Base-by-base conservation (phyloP, 495 filamentous ascomycete species). In the Symbiotaphrina buchneri region DNA sequence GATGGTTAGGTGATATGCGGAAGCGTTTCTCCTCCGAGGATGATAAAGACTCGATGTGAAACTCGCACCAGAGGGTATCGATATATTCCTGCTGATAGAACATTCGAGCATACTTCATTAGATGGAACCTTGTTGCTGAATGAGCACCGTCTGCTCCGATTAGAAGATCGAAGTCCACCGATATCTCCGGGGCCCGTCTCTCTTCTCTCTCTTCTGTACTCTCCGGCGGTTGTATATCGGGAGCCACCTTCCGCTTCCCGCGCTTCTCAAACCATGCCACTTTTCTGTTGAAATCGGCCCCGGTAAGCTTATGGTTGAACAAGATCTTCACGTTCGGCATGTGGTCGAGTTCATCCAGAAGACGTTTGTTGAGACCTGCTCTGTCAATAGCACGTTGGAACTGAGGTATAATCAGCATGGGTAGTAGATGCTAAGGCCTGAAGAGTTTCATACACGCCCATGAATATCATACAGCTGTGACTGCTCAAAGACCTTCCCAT, bases 131-230 rank as follows among this genome's bases (percentile, higher is more conserved):
- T 3, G 78, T 67, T 25, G 81, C 68, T 0, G 84, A 94, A 53
- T 95, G 87, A 0, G 87, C 90, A 4, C 87, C 87, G 44, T 99
- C 87, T 18, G 84, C 82, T n/a, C 87, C 87, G 20, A 99, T 77
- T 41, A 95, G 65, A 37, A 84, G 66, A 52, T 99, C 85, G 39
- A 92, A 92, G n/a, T 54, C 41, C 6, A 87, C 61, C 40, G 85
- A 68, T 21, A 87, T 61, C 39, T 83, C 71, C 13, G 17, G 22
- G 26, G 21, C 18, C 50, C 41, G 31, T 44, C 25, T 31, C 49
- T 33, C 22, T 10, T 41, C 22, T 7, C 8, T 25, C 13, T 25
- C 22, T 7, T 7, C 13, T 30, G 30, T 30, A 0, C 24, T 11
- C 22, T 35, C 28, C 10, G 30, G 25, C 21, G 28, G 32, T n/a